phyloP scores from a whole-genome alignment of 345 rosid species.

The Viola odorata region DNA sequence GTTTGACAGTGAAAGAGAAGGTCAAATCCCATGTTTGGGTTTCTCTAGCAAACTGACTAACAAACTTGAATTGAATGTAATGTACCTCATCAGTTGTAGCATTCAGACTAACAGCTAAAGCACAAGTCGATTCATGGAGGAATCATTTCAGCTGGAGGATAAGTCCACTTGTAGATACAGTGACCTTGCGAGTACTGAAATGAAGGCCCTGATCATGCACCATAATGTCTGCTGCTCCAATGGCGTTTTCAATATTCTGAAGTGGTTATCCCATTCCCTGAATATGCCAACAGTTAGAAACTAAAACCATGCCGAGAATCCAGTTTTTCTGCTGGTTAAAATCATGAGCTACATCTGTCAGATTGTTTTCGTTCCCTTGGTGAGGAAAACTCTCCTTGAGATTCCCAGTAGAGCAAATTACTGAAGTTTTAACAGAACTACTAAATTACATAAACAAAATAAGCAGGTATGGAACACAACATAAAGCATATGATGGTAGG shows the following conservation, averaged over 20 bases:
- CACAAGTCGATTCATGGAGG: slow-evolving; percentile 68
- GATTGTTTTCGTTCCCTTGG: too few species aligned
- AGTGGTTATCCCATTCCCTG: slow-evolving; percentile 99
- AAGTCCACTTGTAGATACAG: slow-evolving; percentile 91
- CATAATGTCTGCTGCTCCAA: slow-evolving; percentile 79
- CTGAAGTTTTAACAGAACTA: too few species aligned
- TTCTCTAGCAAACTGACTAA: neutral
- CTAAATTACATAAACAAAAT: too few species aligned
- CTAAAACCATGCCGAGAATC: too few species aligned
- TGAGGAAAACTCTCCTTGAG: too few species aligned
- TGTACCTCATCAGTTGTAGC: slow-evolving; percentile 95
- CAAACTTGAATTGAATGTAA: slow-evolving; percentile 13
- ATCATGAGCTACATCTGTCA: too few species aligned
- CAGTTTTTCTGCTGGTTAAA: too few species aligned
- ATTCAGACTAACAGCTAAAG: slow-evolving; percentile 91
- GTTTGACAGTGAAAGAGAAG: slow-evolving; percentile 1
- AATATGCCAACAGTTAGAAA: neutral
- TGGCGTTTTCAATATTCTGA: slow-evolving; percentile 73
- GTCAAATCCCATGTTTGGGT: slow-evolving; percentile 4
- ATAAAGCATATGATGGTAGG: too few species aligned
- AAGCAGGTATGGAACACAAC: too few species aligned
- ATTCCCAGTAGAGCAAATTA: too few species aligned
- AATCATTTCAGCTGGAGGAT: slow-evolving; percentile 85
- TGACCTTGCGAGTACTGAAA: slow-evolving; percentile 91
- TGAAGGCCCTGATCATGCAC: slow-evolving; percentile 88